Conservation (phyloP, 352 stramenopile genomes). For the Thalassiosira exigua region DNA sequence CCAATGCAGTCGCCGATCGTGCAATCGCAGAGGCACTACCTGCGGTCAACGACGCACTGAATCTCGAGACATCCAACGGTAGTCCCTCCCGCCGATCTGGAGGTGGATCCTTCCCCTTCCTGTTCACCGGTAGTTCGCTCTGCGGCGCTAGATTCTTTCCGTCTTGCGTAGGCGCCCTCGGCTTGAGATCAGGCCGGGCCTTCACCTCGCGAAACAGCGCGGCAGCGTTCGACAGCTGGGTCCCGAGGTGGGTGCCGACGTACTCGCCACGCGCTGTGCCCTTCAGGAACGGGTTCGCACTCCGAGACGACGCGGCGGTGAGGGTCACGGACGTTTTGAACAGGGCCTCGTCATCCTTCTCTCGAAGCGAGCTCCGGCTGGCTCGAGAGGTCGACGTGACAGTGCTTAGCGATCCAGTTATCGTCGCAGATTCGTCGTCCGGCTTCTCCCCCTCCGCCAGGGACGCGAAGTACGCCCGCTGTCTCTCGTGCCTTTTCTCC, state of each 20-base stretch:
- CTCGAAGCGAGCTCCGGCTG: constrained; percentile 7
- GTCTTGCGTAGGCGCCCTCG: background rate
- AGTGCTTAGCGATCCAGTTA: constrained; percentile 33
- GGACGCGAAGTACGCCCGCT: constrained; percentile 56
- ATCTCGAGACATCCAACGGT: too few species aligned
- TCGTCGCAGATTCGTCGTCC: constrained; percentile 46
- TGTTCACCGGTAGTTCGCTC: background rate
- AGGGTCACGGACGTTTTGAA: constrained; percentile 55
- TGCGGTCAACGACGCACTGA: background rate
- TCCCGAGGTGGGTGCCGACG: constrained; percentile 54
- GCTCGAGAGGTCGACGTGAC: constrained; percentile 23
- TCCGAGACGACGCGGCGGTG: constrained; percentile 25
- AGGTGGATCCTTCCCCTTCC: constrained; percentile 28
- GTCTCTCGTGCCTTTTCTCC: constrained; percentile 27
- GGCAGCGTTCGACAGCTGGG: constrained; percentile 57
- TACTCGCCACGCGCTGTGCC: constrained; percentile 46
- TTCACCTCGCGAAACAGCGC: constrained; percentile 60
- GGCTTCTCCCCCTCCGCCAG: constrained; percentile 30
- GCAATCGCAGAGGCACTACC: too few species aligned
- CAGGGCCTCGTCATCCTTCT: constrained; percentile 39
- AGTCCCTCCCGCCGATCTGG: too few species aligned
- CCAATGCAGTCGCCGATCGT: background rate
- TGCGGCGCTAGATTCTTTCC: background rate
- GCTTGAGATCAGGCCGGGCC: constrained; percentile 30
- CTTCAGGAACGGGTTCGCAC: constrained; percentile 55